Evolutionary conservation across 495 filamentous ascomycete species (phyloP), one percentile per base, ranked within the genome.

Genomic region (Podospora australis): DNA sequence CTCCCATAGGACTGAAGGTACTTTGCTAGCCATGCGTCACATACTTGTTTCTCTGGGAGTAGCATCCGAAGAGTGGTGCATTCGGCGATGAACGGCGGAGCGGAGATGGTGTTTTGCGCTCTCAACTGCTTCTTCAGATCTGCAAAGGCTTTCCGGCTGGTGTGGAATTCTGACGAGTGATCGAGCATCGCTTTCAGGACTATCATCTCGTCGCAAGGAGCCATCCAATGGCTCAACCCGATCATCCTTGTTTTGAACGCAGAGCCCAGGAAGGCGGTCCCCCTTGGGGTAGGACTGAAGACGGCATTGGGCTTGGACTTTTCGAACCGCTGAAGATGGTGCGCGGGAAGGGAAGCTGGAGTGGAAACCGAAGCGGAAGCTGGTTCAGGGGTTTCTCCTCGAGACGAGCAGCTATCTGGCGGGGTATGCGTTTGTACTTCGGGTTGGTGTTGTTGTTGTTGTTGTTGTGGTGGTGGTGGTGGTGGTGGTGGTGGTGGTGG

Each of bases 171-270:
- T 23, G 34, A 16, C 2, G 55, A 39, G 17, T 29, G 53, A 34
- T 56, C 47, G 23, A 59, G 50, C 28, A 59, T 39, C 9, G 56
- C 49, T 21, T 52, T 52, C 25, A 56, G 14, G 3, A 53, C 46
- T 10, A 28, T 39, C 49, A 59, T 48, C 17, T 60, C 54, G 23
- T 49, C 39, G 32, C 50, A 54, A 0, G 57, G 54, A 0, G 54
- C 50, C 54, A 57, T 40, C 54, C 57, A 57, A 30, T 57, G 57
- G 25, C 54, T 57, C 6, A 56, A 25, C 1, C 56, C 54, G n/a
- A 56, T 39, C 34, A 59, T 45, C 25, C 54, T 53, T 11, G 48
- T 59, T 43, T 53, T 56, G 45, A 35, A 44, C 1, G 39, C 49
- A 1, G 46, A 44, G 29, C 39, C 44, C 23, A 32, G 28, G 39